phyloP scores from a whole-genome alignment of 2,329 filamentous ascomycete genomes.

The Zasmidium cellare region DNA sequence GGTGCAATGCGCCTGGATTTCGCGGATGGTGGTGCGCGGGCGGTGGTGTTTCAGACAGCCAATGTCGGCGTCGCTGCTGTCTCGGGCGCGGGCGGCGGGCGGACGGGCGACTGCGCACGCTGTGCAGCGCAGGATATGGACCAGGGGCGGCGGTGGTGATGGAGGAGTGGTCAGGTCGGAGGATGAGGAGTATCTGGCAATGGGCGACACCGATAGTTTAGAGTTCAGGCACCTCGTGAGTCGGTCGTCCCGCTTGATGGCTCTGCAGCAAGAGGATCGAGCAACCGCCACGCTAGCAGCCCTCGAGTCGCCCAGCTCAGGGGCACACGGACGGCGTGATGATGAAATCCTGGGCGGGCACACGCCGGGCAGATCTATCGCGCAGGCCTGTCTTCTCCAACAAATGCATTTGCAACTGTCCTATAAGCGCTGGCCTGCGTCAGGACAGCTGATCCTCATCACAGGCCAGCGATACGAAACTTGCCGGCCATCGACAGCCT shows the following conservation, averaged over 20 bases:
- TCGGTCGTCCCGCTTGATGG: background rate
- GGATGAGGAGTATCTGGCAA: background rate
- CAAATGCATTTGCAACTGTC: too few species aligned
- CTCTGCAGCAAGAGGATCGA: background rate
- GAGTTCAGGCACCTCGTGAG: background rate
- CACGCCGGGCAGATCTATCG: background rate
- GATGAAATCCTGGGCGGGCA: background rate
- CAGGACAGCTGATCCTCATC: constrained; percentile 3
- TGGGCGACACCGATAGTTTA: background rate
- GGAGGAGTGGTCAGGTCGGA: background rate
- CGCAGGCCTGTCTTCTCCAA: too few species aligned
- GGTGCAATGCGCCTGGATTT: background rate
- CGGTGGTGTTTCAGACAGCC: background rate
- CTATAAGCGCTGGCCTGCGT: background rate
- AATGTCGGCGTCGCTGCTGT: background rate
- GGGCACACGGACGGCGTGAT: background rate
- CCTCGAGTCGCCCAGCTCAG: background rate
- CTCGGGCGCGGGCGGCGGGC: background rate
- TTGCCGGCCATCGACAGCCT: background rate
- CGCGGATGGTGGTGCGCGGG: background rate
- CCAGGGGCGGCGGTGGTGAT: background rate
- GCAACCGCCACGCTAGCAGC: background rate
- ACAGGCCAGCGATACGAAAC: background rate
- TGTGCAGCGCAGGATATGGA: too few species aligned
- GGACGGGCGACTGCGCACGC: background rate